Base-by-base conservation (phyloP, 139 green algal species). In the Coelastrella sp. region DNA sequence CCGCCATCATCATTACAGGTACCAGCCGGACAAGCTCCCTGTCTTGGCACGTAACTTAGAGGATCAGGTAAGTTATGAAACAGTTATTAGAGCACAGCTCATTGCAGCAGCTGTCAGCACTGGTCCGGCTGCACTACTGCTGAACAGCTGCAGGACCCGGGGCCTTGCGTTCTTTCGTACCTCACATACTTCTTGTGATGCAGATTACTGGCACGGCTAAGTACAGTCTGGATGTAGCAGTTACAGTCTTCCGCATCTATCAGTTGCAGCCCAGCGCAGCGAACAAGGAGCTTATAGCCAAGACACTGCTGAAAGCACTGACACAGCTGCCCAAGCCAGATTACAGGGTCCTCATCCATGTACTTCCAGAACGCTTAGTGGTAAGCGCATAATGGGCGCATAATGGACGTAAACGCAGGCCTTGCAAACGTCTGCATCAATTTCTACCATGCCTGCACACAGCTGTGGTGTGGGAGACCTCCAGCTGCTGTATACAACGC, bases 171-270 rank as follows among this genome's bases (percentile, higher is more conserved):
- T 14, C 59, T 57, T 17, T 24, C 12, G 10, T 15, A 12, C 84
- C 8, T 15, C 19, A 19, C 15, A 27, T 76, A 8, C 19, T 24
- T 7, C 24, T 6, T 76, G 68, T 27, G 59, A 60, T 24, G 49
- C 63, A 91, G 87, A 66, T 86, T 22, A 60, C 75, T 7, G 75
- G 86, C 63, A 84, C 75, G 12, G 72, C 60, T n/a, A 79, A 85
- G 24, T 95, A 93, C 73, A 85, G 89, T 59, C 73, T 95, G 63
- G 91, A 94, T 35, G 91, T 93, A 6, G 94, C 93, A 60, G 49
- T 94, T 7, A 89, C 94, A 15, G 91, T 96, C 61, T 87, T 96
- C 66, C 72, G 94, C 20, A 86, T 94, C 14, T 96, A 96, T 89
- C 90, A 95, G 66, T 90, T 96, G 59, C 27, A 92, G 60, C 92